Evolutionary conservation across 108 stramenopile genomes (phyloP), one percentile per base, ranked within the genome.

Genomic region (Bacterosira constricta): DNA sequence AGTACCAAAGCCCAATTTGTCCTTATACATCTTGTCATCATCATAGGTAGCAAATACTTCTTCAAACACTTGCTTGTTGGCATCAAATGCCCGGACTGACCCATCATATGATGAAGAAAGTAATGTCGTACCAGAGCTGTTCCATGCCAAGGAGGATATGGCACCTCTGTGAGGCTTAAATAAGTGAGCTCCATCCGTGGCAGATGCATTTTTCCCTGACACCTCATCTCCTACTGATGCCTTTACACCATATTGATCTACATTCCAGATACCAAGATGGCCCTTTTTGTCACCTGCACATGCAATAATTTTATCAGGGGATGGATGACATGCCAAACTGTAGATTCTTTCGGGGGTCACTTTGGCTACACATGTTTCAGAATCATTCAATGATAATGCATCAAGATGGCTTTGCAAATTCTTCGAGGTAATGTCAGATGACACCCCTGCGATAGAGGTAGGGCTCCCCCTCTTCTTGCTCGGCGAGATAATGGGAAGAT

Each of bases 31-130:
- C 20, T 78, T 71, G n/a, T 80, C 77, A 65, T 88, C 91, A 41
- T 82, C 79, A 64, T 90, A 91, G 6, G 89, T 90, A 5, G 91
- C 94, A 83, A 95, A 93, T 15, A 91, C 75, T 51, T 95, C 82
- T 32, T 77, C 38, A 75, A 88, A 88, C 0, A 55, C 74, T 34
- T 82, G 73, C 13, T 65, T 83, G 56, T 83, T 79, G 0, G 83
- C 84, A 55, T 94, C 85, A 34, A 89, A 81, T 15, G 50, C 5
- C 13, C 92, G 80, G n/a, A 90, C 85, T 0, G 87, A 82, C 13
- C 92, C 90, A 68, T 94, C 92, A 54, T 94, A 94, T 4, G 88
- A 88, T 10, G 75, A 66, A 2, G 90, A 83, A 18, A 91, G 66
- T 35, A 94, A 64, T 21, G 67, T 58, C 27, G 69, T 36, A 0